Evolutionary conservation across 148 eudicot species (phyloP).

Genomic region (Pharnaceum exiguum): DNA sequence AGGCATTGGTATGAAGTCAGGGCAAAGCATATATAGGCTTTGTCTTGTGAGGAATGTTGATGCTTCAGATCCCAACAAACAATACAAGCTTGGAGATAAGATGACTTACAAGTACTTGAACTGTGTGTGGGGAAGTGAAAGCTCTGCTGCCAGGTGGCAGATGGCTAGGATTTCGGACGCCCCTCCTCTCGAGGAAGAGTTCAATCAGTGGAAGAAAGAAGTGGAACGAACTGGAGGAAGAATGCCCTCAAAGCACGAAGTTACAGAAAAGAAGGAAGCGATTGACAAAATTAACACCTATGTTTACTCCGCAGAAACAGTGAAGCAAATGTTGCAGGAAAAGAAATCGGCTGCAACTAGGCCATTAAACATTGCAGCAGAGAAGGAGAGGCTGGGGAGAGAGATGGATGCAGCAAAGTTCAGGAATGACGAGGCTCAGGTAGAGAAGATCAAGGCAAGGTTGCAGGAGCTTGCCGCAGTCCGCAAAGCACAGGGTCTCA

Average conservation of each 20-base stretch:
- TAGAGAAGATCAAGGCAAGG: slow-evolving; percentile 69
- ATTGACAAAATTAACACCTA: slow-evolving; percentile 64
- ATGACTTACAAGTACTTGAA: slow-evolving; percentile 86
- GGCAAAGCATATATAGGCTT: slow-evolving; percentile 70
- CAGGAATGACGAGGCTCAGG: slow-evolving; percentile 66
- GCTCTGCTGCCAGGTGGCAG: slow-evolving; percentile 98
- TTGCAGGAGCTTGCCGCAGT: slow-evolving; percentile 72
- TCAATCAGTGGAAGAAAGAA: slow-evolving; percentile 79
- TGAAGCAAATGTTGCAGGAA: slow-evolving; percentile 90
- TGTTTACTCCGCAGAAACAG: slow-evolving; percentile 93
- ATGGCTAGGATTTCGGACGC: slow-evolving; percentile 94
- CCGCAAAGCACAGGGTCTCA: slow-evolving; percentile 47
- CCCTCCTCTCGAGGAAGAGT: slow-evolving; percentile 77
- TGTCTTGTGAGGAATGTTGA: slow-evolving; percentile 82
- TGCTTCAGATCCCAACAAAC: slow-evolving; percentile 75
- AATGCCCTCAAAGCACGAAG: slow-evolving; percentile 77
- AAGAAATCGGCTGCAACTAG: slow-evolving; percentile 87
- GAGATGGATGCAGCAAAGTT: slow-evolving; percentile 75
- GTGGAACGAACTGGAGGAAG: slow-evolving; percentile 79
- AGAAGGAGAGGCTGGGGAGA: slow-evolving; percentile 80
- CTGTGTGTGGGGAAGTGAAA: slow-evolving; percentile 92
- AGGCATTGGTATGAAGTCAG: slow-evolving; percentile 84
- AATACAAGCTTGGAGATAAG: slow-evolving; percentile 86
- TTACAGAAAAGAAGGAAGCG: slow-evolving; percentile 72
- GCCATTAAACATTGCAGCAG: slow-evolving; percentile 91